A percentile compares a stretch with the other conserved stretches of the same genome.
Conservation (phyloP, 2,329 filamentous ascomycete species). For the Epichloe glyceriae region DNA sequence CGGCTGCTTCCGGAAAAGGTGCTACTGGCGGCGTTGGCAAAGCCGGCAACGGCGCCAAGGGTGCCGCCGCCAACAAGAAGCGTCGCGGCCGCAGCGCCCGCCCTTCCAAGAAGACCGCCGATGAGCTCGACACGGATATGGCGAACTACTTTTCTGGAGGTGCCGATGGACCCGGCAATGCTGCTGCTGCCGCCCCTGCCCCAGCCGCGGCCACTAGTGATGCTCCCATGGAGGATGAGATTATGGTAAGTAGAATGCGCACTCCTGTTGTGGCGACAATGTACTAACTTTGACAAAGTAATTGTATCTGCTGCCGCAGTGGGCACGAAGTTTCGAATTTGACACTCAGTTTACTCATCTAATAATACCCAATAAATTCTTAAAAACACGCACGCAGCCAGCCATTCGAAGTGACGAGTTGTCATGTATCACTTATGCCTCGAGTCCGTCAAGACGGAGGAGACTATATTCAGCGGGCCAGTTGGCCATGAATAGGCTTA, state of each 20-base stretch:
- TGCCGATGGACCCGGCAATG: slow-evolving; percentile 32
- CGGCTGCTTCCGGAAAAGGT: slow-evolving; percentile 60
- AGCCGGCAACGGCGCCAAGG: slow-evolving; percentile 26
- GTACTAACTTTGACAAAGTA: slow-evolving; percentile 3
- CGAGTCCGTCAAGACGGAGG: background rate
- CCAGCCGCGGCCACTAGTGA: slow-evolving; percentile 34
- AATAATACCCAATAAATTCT: slow-evolving; percentile 5
- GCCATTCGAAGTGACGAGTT: background rate
- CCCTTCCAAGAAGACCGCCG: slow-evolving; percentile 74
- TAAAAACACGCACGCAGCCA: background rate
- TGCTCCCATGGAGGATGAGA: slow-evolving; percentile 55
- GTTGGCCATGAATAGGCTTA: background rate
- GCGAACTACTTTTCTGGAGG: slow-evolving; percentile 69
- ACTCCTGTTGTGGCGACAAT: background rate
- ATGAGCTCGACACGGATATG: slow-evolving; percentile 97
- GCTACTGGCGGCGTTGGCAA: slow-evolving; percentile 19
- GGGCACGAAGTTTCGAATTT: background rate
- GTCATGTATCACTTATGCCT: background rate
- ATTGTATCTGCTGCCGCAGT: background rate
- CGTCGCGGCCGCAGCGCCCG: slow-evolving; percentile 47
- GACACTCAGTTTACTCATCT: background rate
- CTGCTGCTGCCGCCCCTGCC: slow-evolving; percentile 32
- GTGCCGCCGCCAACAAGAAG: slow-evolving; percentile 38
- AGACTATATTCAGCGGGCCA: background rate
- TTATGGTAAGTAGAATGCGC: slow-evolving; percentile 26